These are phyloP conservation scores for Penicillium sp. DNA, from an alignment of 2,329 filamentous ascomycete species.

Conservation along the genomic window DNA sequence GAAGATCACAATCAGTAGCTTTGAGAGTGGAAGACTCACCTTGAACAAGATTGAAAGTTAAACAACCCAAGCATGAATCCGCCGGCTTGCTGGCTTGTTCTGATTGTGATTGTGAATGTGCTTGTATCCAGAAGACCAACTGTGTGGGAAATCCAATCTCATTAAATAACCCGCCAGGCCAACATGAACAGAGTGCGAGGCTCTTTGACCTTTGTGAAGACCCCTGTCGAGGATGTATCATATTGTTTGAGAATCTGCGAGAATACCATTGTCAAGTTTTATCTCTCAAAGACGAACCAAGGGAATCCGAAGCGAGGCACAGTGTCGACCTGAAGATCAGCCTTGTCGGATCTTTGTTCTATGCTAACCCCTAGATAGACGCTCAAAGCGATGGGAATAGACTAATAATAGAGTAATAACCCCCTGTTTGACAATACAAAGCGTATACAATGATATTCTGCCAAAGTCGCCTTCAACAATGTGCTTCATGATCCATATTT, in stretches of 20 bases:
- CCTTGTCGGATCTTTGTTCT: not conserved
- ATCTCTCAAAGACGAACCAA: not conserved
- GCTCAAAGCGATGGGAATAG: conserved; percentile 5
- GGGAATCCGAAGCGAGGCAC: not conserved
- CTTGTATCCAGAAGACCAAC: not conserved
- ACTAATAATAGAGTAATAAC: not conserved
- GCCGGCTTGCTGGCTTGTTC: not conserved
- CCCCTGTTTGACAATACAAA: not conserved
- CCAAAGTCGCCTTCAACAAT: not conserved
- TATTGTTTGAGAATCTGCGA: not conserved
- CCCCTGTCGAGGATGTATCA: conserved; percentile 1
- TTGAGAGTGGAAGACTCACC: not conserved
- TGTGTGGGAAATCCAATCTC: not conserved
- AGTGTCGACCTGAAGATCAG: not conserved
- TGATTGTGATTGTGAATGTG: conserved; percentile 1
- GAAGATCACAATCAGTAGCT: not conserved
- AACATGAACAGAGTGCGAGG: not conserved
- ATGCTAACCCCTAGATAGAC: not conserved
- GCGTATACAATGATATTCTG: not conserved
- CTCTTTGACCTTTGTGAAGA: conserved; percentile 3
- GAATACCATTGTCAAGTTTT: not conserved
- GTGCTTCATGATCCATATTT: not conserved
- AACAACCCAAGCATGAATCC: not conserved
- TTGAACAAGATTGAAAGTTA: not conserved
- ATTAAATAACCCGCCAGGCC: conserved; percentile 3